Evolutionary conservation across 2,329 filamentous ascomycete species (phyloP).

Genomic region (Ceratocystis variospora): DNA sequence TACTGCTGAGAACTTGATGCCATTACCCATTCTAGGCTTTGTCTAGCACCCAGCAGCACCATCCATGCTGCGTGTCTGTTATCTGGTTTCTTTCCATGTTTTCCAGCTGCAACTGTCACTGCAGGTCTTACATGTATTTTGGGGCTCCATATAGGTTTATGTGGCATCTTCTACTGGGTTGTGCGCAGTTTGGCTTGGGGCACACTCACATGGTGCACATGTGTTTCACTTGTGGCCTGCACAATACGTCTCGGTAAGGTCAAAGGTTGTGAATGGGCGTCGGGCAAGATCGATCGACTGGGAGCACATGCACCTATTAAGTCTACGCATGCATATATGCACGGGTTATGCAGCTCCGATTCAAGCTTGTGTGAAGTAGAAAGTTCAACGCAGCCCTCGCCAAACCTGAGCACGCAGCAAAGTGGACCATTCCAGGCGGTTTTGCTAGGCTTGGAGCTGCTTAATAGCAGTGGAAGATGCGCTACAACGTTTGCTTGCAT

Average conservation of each 20-base stretch:
- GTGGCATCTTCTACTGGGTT: neutral
- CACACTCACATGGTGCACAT: neutral
- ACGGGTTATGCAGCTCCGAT: neutral
- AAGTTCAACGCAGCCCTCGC: neutral
- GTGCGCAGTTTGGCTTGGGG: neutral
- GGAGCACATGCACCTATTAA: neutral
- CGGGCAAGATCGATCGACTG: neutral
- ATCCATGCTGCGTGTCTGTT: neutral
- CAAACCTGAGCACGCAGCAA: neutral
- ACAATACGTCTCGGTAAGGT: neutral
- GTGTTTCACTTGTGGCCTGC: neutral
- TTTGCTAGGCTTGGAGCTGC: neutral
- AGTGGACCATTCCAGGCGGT: neutral
- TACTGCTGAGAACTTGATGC: neutral
- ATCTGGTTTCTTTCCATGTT: neutral
- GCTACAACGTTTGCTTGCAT: neutral
- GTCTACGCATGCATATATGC: slow-evolving; percentile 2
- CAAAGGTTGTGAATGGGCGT: neutral
- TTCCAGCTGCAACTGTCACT: slow-evolving; percentile 13
- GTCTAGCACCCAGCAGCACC: neutral
- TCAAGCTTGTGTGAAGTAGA: neutral
- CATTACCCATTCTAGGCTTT: neutral
- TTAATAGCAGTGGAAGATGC: neutral
- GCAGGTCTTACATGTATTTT: neutral
- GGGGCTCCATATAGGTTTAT: neutral